phyloP scores from a whole-genome alignment of 495 filamentous ascomycete species.

The Elaphomyces granulatus region DNA sequence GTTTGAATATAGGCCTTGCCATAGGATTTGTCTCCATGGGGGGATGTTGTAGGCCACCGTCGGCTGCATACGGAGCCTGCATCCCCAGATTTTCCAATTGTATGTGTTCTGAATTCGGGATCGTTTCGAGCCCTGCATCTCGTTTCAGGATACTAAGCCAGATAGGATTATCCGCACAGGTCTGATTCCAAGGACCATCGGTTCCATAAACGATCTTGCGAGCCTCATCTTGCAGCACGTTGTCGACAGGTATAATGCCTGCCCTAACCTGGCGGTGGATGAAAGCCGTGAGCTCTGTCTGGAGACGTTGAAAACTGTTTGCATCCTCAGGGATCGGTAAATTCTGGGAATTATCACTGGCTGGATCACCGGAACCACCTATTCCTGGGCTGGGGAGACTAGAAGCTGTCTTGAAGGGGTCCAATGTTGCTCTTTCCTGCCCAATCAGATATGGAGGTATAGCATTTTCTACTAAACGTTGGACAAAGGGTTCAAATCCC shows the following conservation, averaged over 20 bases:
- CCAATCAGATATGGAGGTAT: constrained; percentile 47
- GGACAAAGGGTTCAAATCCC: constrained; percentile 57
- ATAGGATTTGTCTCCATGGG: constrained; percentile 21
- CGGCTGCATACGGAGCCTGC: constrained; percentile 27
- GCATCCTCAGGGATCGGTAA: constrained; percentile 23
- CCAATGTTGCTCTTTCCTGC: constrained; percentile 22
- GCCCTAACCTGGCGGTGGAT: constrained; percentile 32
- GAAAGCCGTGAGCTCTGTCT: constrained; percentile 43
- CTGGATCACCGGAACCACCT: neutral
- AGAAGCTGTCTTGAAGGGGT: constrained; percentile 22
- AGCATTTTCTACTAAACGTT: constrained; percentile 56
- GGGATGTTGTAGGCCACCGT: constrained; percentile 18
- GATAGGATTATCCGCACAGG: constrained; percentile 48
- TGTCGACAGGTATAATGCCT: constrained; percentile 43
- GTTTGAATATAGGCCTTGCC: constrained; percentile 8
- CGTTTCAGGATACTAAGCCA: constrained; percentile 57
- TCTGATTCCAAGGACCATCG: constrained; percentile 60
- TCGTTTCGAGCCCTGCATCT: constrained; percentile 36
- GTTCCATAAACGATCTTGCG: constrained; percentile 49
- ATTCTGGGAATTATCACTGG: constrained; percentile 4
- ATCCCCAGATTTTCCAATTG: constrained; percentile 26
- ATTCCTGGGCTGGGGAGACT: neutral
- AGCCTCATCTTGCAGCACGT: constrained; percentile 46
- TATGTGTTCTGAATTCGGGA: constrained; percentile 21
- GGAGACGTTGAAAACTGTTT: constrained; percentile 37